phyloP scores from a whole-genome alignment of 768 basidiomycete genomes.

The Mycena capillaripes region DNA sequence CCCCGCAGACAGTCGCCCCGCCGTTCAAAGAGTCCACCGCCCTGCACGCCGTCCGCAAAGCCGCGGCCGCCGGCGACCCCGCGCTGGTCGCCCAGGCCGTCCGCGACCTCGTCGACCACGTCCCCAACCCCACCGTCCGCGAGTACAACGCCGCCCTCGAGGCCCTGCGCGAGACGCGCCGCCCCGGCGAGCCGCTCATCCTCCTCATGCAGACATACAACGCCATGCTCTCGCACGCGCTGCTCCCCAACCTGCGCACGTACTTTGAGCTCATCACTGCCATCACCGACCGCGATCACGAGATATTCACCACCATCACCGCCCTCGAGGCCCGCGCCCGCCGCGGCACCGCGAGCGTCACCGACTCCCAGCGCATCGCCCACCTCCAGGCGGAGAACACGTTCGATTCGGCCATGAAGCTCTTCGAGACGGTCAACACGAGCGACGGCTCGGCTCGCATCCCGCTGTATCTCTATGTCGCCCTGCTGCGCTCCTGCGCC shows the following conservation, averaged over 20 bases:
- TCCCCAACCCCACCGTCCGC: constrained; percentile 52
- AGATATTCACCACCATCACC: constrained; percentile 64
- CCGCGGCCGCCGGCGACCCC: constrained; percentile 43
- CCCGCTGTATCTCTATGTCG: constrained; percentile 57
- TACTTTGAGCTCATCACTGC: constrained; percentile 73
- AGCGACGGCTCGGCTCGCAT: constrained; percentile 50
- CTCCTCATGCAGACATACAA: constrained; percentile 79
- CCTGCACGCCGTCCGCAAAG: constrained; percentile 42
- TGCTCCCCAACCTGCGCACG: constrained; percentile 74
- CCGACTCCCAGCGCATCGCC: constrained; percentile 50
- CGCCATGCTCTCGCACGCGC: constrained; percentile 70
- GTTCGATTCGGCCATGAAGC: constrained; percentile 75
- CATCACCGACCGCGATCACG: constrained; percentile 76
- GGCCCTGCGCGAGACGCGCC: constrained; percentile 63
- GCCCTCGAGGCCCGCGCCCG: constrained; percentile 56
- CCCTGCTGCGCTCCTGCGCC: constrained; percentile 75
- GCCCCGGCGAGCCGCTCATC: constrained; percentile 65
- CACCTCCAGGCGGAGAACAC: constrained; percentile 75
- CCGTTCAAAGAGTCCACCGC: constrained; percentile 21
- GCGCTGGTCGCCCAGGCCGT: constrained; percentile 50
- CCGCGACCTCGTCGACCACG: constrained; percentile 48
- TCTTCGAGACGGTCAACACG: constrained; percentile 75
- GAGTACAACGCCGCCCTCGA: constrained; percentile 77
- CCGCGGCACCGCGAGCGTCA: constrained; percentile 35
- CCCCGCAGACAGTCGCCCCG: constrained; percentile 43